A percentile compares a stretch with the other conserved stretches of the same genome.
These are phyloP conservation scores for Nemophila menziesii DNA, from an alignment of 257 asterid species.

Conservation along the genomic window DNA sequence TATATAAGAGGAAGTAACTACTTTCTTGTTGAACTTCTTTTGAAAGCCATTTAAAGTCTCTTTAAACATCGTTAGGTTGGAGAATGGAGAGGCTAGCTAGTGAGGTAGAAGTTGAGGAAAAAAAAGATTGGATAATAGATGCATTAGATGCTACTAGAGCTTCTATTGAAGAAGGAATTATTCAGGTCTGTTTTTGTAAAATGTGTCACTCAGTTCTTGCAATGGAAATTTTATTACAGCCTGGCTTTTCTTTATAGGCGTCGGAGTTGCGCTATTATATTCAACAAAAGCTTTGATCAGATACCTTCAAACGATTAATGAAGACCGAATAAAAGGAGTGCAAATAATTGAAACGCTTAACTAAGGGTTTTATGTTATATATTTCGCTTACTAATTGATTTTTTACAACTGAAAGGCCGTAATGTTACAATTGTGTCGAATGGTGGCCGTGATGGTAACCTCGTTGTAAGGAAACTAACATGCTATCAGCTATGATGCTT, in stretches of 20 bases:
- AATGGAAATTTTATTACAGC: too few species aligned
- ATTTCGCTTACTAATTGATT: conserved; percentile 7
- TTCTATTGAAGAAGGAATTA: conserved; percentile 89
- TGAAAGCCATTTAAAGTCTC: too few species aligned
- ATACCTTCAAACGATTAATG: conserved; percentile 52
- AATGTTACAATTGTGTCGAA: conserved; percentile 63
- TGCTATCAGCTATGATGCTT: conserved; percentile 73
- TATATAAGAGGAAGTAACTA: too few species aligned
- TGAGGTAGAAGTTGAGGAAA: conserved; percentile 78
- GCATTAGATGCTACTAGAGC: conserved; percentile 92
- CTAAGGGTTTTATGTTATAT: too few species aligned
- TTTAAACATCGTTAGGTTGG: too few species aligned
- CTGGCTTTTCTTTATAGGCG: conserved; percentile 53
- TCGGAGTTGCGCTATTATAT: conserved; percentile 82
- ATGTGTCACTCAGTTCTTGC: too few species aligned
- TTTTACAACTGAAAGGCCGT: conserved; percentile 49
- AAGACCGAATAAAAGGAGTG: conserved; percentile 69
- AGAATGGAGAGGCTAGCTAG: conserved; percentile 97
- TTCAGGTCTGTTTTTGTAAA: conserved; percentile 31
- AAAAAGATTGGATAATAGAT: conserved; percentile 93
- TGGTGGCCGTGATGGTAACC: conserved; percentile 66
- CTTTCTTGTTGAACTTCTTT: too few species aligned
- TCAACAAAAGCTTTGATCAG: conserved; percentile 56
- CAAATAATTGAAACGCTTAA: conserved; percentile 65
- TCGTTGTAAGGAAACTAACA: conserved; percentile 58